phyloP scores from a whole-genome alignment of 192 early-diverging fungal species.

The Phycomyces blakesleeanus region DNA sequence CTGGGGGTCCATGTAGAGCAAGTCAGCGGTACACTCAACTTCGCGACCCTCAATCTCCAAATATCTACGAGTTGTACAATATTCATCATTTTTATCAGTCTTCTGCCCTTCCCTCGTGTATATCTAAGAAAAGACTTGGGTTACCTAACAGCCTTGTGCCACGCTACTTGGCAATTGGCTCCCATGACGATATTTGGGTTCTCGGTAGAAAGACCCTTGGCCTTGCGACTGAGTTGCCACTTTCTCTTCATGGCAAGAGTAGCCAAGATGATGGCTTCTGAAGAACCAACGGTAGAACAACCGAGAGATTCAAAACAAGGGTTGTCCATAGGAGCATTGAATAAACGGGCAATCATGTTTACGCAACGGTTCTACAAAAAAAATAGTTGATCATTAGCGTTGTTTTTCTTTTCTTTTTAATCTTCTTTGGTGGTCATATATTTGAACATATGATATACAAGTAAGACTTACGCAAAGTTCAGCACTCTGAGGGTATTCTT shows the following conservation, averaged over 20 bases:
- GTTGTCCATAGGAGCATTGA: constrained; percentile 34
- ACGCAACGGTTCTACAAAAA: constrained; percentile 35
- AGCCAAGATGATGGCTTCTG: constrained; percentile 75
- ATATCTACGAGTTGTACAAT: constrained; percentile 16
- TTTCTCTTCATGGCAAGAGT: constrained; percentile 76
- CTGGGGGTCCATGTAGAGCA: constrained; percentile 55
- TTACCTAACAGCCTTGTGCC: constrained; percentile 20
- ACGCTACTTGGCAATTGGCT: constrained; percentile 63
- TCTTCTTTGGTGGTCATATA: neutral
- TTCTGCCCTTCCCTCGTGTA: no score
- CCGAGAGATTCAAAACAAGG: constrained; percentile 50
- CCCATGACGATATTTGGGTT: constrained; percentile 80
- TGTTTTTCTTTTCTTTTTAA: constrained; percentile 6
- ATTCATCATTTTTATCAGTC: no score
- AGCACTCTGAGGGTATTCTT: constrained; percentile 43
- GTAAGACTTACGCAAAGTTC: constrained; percentile 35
- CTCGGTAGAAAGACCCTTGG: constrained; percentile 58
- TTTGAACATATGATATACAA: neutral
- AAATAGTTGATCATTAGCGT: constrained; percentile 3
- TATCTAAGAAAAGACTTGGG: no score
- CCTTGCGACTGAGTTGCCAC: constrained; percentile 61
- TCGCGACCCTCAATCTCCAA: constrained; percentile 38
- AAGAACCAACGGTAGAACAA: constrained; percentile 72
- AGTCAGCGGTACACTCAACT: constrained; percentile 29
- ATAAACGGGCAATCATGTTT: constrained; percentile 41